Evolutionary conservation across 352 stramenopile species (phyloP).

Genomic region (Globisporangium recalcitrans): DNA sequence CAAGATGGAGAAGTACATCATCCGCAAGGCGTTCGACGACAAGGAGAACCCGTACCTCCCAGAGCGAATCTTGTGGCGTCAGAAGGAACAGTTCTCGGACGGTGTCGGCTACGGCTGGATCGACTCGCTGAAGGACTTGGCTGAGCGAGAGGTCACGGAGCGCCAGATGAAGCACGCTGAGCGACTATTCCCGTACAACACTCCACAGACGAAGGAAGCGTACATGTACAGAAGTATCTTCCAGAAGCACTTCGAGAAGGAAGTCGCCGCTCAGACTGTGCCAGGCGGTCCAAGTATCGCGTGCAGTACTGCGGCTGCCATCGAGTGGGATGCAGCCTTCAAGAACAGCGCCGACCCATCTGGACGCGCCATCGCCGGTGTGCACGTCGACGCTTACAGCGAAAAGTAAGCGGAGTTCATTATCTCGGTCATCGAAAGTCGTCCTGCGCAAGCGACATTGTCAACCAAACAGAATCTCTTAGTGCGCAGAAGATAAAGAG

Average conservation of each 20-base stretch:
- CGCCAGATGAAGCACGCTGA: slow-evolving; percentile 93
- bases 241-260: slow-evolving; percentile 96
- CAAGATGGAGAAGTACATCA: slow-evolving; percentile 98
- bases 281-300: slow-evolving; percentile 97
- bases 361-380: slow-evolving; percentile 91
- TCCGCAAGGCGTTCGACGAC: slow-evolving; percentile 98
- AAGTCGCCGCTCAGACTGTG: slow-evolving; percentile 95
- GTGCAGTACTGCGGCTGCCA: slow-evolving; percentile 96
- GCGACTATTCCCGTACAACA: slow-evolving; percentile 98
- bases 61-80: slow-evolving; percentile 97
- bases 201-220: slow-evolving; percentile 96
- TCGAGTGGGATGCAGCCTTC: slow-evolving; percentile 96
- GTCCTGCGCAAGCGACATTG: neutral
- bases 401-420: slow-evolving; percentile 13
- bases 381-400: slow-evolving; percentile 94
- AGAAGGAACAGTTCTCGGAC: slow-evolving; percentile 99
- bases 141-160: slow-evolving; percentile 93
- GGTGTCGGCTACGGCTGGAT: slow-evolving; percentile 99
- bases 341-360: slow-evolving; percentile 93
- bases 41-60: slow-evolving; percentile 97
- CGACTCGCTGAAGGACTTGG: slow-evolving; percentile 94
- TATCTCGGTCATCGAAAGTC: neutral
- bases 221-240: slow-evolving; percentile 97
- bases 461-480: neutral
- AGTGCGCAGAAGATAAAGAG: neutral